Evolutionary conservation across 306 rosid genomes (phyloP), one percentile per base, ranked within the genome.

Genomic region (Begonia peltatifolia): DNA sequence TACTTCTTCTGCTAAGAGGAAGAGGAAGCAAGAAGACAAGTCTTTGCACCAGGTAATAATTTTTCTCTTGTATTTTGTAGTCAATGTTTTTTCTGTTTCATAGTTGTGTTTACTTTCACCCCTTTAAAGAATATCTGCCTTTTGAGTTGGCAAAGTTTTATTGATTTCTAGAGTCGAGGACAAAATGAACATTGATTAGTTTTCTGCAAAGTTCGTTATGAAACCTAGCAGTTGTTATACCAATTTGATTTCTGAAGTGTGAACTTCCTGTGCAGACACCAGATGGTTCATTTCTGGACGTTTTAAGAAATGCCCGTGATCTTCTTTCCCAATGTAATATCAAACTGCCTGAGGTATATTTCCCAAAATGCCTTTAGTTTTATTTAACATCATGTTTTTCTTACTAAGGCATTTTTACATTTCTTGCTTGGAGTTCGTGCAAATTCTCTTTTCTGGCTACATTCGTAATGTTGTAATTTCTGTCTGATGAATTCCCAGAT

Each of bases 1-100:
- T 60, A 90, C 99, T 15, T 90, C 99, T 62, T 90, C 99, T 17
- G 84, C 99, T 43, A 90, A 90, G 79, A 83, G 64, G 74, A 79
- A 70, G 75, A 77, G 88, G 75, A 79, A 68, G 63, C 74, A 59
- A 35, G 76, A 72, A 49, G 71, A 78, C 72, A 81, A 77, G 67
- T 74, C 84, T 59, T 69, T 90, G 61, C 94, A 74, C 75, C 99
- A 90, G 94, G 99, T 90, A 43, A 69, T 75, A 17, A 16, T 5
- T 30, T 30, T 30, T 30, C 38, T 30, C 38, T 30, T 30, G 6
- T 7, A 30, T 30, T 30, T 30, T 30, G 38, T 30, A 30, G 38
- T 7, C 38, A 30, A 5, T 30, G 9, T 30, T 30, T 30, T 30
- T 30, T 25, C 35, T 25, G 35, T 25, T 25, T 30, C 9, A 30